Evolutionary conservation across 2,329 filamentous ascomycete species (phyloP).

Genomic region (Xylaria sp.): DNA sequence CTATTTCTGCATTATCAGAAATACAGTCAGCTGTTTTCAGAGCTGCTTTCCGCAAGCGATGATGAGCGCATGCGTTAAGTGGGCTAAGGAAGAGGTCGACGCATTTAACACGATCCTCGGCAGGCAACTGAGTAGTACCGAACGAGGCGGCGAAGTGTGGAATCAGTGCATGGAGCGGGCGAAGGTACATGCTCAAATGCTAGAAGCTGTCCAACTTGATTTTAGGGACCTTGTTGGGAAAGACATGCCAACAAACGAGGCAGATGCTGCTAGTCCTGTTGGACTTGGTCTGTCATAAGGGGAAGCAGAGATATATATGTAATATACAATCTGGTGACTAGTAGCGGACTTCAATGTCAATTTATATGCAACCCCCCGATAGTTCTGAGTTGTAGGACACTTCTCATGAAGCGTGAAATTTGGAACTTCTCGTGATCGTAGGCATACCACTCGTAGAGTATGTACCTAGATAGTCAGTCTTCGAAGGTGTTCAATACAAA

Average conservation of each 20-base stretch:
- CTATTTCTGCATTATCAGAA: conserved; percentile 92
- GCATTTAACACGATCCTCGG: conserved; percentile 84
- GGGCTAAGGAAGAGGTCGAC: conserved; percentile 96
- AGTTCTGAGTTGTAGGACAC: background rate
- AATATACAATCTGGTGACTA: background rate
- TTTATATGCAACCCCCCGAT: background rate
- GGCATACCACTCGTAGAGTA: too few species aligned
- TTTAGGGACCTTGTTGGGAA: conserved; percentile 81
- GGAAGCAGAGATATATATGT: background rate
- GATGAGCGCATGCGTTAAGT: conserved; percentile 95
- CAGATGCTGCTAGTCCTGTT: conserved; percentile 43
- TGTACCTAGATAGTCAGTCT: too few species aligned
- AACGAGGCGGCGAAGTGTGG: conserved; percentile 78
- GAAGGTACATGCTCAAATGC: conserved; percentile 77
- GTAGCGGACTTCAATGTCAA: background rate
- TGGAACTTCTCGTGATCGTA: too few species aligned
- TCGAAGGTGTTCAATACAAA: too few species aligned
- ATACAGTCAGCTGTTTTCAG: conserved; percentile 90
- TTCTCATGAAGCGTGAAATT: too few species aligned
- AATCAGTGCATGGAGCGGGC: conserved; percentile 82
- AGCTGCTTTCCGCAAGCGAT: conserved; percentile 82
- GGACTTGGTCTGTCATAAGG: conserved; percentile 48
- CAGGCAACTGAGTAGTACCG: conserved; percentile 85
- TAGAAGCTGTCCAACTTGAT: conserved; percentile 87
- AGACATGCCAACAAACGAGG: conserved; percentile 46